Evolutionary conservation across 1,139 yeast species (phyloP), one percentile per base, ranked within the genome.

Genomic region (Hyphopichia wangnamkhiaoensis): DNA sequence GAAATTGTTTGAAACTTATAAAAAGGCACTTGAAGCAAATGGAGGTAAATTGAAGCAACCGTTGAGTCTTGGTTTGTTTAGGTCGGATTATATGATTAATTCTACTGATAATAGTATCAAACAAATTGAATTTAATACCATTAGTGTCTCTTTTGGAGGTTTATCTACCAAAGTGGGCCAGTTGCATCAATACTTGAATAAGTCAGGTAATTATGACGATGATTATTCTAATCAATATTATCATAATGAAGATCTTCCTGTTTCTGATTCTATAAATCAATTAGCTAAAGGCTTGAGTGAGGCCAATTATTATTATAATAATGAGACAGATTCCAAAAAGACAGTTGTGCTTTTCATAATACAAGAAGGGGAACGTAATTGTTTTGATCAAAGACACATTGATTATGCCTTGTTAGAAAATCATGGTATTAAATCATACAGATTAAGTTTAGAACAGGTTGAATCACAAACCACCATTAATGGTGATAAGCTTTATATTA

Each of bases 91-190:
- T 54, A 82, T 93, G 82, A 72, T 88, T 31, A 86, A 89, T 52
- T 61, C 68, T 21, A 48, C 61, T 15, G 65, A 59, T 15, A 61
- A 63, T 20, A 63, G 64, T 23, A 84, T 93, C 55, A 91, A 91
- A 57, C 98, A 94, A 61, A 91, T 93, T 38, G 99, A 93, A 59
- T 93, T 91, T 68, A 93, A 93, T 61, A 90, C 98, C 1, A 91
- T 93, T 3, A 85, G 96, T 53, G 96, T 93, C 2, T 90, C 98
- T 1, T 93, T 93, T 69, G 97, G 95, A 17, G 97, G 95, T 0
- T 71, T 93, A 39, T 84, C 96, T 1, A 63, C 89, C 12, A 85
- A 84, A 56, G 91, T 89, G 16, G 87, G 95, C 16, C 72, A 79
- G 51, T 68, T 88, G 43, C 98, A 93, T 60, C 65, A 74, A 27